These are phyloP conservation scores for Pecoramyces ruminantium DNA, from an alignment of 192 early-diverging fungal species.

Conservation along the genomic window DNA sequence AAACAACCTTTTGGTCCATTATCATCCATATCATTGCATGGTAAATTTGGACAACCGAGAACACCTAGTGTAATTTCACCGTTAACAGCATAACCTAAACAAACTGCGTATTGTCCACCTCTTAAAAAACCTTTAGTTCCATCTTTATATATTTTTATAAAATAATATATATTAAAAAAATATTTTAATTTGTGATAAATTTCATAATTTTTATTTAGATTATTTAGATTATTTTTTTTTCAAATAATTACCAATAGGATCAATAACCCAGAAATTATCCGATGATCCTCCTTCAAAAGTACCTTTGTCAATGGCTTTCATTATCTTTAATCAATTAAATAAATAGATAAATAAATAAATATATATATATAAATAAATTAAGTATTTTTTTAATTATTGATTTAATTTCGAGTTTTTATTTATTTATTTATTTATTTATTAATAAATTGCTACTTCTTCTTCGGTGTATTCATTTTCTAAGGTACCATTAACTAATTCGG, in stretches of 20 bases:
- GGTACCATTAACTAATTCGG: slow-evolving; percentile 60
- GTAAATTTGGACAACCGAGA: slow-evolving; percentile 69
- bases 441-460: slow-evolving; percentile 62
- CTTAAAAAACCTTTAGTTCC: slow-evolving; percentile 98
- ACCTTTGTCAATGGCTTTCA: slow-evolving; percentile 80
- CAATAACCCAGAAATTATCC: slow-evolving; percentile 48
- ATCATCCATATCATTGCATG: slow-evolving; percentile 29
- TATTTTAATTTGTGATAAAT: no score
- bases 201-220: no score
- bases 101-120: slow-evolving; percentile 94
- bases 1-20: slow-evolving; percentile 48
- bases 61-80: slow-evolving; percentile 80
- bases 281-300: slow-evolving; percentile 56
- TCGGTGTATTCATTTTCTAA: slow-evolving; percentile 32
- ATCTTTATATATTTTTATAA: slow-evolving; percentile 29
- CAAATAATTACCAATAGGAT: slow-evolving; percentile 27
- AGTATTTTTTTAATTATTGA: no score
- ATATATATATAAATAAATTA: no score
- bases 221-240: no score
- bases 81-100: slow-evolving; percentile 77
- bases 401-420: not conserved
- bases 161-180: not conserved
- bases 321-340: no score
- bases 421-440: slow-evolving; percentile 1
- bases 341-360: no score